phyloP scores from a whole-genome alignment of 1,284 basidiomycete species.

The Cryptococcus neoformans region DNA sequence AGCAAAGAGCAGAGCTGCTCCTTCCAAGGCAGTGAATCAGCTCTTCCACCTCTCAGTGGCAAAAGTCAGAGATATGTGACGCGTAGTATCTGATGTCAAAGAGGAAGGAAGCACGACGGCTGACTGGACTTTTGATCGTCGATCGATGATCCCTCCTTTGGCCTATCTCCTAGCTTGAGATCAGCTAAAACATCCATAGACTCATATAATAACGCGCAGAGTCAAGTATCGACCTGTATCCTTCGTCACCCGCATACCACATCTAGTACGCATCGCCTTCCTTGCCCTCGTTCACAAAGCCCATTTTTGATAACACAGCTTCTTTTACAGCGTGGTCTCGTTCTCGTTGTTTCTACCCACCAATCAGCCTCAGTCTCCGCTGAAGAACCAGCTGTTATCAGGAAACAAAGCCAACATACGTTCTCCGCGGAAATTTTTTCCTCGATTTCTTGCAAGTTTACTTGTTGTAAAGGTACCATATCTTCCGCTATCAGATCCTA shows the following conservation, averaged over 20 bases:
- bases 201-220: conserved; percentile 6
- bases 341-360: conserved; percentile 39
- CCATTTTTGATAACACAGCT: conserved; percentile 39
- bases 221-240: background rate
- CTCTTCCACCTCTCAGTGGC: background rate
- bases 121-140: background rate
- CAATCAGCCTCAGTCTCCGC: background rate
- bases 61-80: background rate
- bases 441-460: conserved; percentile 66
- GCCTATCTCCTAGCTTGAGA: background rate
- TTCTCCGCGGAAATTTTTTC: conserved; percentile 67
- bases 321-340: conserved; percentile 41
- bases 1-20: too few relatives aligned
- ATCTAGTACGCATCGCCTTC: conserved; percentile 50
- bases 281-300: conserved; percentile 47
- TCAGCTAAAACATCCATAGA: background rate
- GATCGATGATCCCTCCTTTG: background rate
- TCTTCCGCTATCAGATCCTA: conserved; percentile 94
- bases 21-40: too few relatives aligned
- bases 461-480: conserved; percentile 72
- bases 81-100: background rate
- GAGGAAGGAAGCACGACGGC: background rate
- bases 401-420: conserved; percentile 22
- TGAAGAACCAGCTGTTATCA: too few relatives aligned
- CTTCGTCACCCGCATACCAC: background rate